Evolutionary conservation across 768 basidiomycete genomes (phyloP), one percentile per base, ranked within the genome.

Genomic region (Gymnopilus dilepis): DNA sequence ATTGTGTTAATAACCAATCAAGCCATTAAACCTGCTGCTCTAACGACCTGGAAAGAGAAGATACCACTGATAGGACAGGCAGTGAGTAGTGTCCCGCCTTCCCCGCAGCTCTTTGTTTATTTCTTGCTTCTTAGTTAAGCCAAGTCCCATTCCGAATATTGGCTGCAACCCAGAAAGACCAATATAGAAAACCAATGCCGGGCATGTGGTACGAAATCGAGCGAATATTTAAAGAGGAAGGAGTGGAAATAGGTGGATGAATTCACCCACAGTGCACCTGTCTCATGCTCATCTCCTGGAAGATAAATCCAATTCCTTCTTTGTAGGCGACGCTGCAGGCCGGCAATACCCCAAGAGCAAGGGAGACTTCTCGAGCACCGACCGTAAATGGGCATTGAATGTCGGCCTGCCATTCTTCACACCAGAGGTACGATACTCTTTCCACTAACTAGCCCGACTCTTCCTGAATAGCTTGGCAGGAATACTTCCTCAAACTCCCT

Each of bases 301-400:
- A 95, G 94, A 96, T 71, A 82, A 85, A 64, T 59, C 69, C 0
- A 42, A 77, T 0, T 89, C 92, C 0, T 91, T 92, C 67, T 96
- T 90, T 66, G 89, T 97, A 0, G 95, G 95, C 2, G 95, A 97
- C 67, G 94, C 94, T 1, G 95, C 94, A 11, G 95, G 95, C 11
- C 85, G 95, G 45, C 71, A 77, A 50, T 81, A 79, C 61, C 53
- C 75, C 17, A 73, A 71, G 34, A 67, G 67, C 37, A 76, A 80
- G 45, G 73, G 75, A 26, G 95, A 97, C 75, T 92, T 91, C 70
- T 84, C 90, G 6, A 86, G 88, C 61, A 91, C 90, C 0, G 95
- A 97, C 73, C 82, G 90, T 43, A 94, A 96, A 74, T 93, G 89
- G 81, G 94, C 95, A 0, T 71, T 87, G 2, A 97, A 96, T 65